Evolutionary conservation across 73 alveolate genomes (phyloP).

Genomic region (Breviolum minutum): DNA sequence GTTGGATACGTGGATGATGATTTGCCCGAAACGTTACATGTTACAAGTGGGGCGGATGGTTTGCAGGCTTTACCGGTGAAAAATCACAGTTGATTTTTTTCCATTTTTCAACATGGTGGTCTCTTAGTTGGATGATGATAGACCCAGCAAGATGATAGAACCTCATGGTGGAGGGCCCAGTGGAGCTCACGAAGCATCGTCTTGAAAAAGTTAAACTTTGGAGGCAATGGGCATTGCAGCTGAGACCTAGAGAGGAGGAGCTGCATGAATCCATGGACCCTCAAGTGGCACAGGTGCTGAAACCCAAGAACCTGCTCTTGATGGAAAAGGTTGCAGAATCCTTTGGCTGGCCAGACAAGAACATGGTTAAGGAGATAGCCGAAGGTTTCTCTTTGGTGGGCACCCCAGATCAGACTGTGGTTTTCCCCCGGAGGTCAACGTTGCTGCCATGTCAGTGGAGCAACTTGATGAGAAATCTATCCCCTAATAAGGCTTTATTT

Average conservation of each 20-base stretch:
- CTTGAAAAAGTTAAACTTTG: not conserved
- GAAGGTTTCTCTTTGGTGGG: not conserved
- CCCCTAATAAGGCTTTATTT: not conserved
- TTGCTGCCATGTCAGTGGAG: not conserved
- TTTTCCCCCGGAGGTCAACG: not conserved
- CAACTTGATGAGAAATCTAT: not conserved
- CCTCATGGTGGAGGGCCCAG: not conserved
- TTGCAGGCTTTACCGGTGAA: too few species aligned
- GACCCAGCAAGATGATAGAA: too few species aligned
- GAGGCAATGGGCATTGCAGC: not conserved
- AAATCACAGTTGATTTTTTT: too few species aligned
- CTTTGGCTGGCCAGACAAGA: not conserved
- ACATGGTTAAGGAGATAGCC: not conserved
- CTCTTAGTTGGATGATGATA: too few species aligned
- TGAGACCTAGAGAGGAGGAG: not conserved
- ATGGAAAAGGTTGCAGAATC: not conserved
- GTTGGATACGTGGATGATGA: too few species aligned
- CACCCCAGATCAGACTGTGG: too few species aligned
- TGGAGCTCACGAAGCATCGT: not conserved
- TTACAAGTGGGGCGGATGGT: too few species aligned
- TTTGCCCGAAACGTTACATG: too few species aligned
- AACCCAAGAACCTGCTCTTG: not conserved
- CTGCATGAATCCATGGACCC: not conserved
- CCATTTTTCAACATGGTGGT: too few species aligned
- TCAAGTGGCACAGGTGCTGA: not conserved